phyloP scores from a whole-genome alignment of 257 asterid species.

The Penstemon barbatus region DNA sequence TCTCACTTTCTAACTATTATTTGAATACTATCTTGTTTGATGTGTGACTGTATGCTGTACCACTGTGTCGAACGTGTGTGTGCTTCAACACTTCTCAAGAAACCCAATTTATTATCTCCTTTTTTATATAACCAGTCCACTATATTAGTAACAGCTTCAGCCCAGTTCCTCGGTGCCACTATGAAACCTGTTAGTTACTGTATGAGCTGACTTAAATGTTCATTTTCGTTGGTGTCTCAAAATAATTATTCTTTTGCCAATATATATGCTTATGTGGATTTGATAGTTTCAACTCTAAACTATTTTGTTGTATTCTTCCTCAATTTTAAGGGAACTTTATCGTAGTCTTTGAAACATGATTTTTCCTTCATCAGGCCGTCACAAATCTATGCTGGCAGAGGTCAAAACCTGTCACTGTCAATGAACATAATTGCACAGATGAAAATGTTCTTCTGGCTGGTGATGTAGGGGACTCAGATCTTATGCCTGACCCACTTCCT shows the following conservation, averaged over 20 bases:
- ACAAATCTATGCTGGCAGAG: slow-evolving; percentile 95
- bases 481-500: slow-evolving; percentile 98
- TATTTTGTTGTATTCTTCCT: slow-evolving; percentile 10
- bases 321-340: slow-evolving; percentile 17
- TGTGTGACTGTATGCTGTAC: slow-evolving; percentile 11
- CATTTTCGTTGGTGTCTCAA: background rate
- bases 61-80: slow-evolving; percentile 13
- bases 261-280: background rate
- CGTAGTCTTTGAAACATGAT: slow-evolving; percentile 27
- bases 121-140: background rate
- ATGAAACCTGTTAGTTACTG: slow-evolving; percentile 8
- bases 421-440: slow-evolving; percentile 70
- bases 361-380: slow-evolving; percentile 67
- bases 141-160: slow-evolving; percentile 15
- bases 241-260: too few species aligned
- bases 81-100: slow-evolving; percentile 10
- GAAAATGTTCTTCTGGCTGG: slow-evolving; percentile 81
- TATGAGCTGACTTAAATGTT: slow-evolving; percentile 5
- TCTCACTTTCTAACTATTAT: slow-evolving; percentile 25
- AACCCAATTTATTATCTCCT: background rate
- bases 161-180: slow-evolving; percentile 21
- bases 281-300: background rate
- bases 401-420: slow-evolving; percentile 64
- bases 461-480: slow-evolving; percentile 82
- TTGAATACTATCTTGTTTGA: slow-evolving; percentile 28